phyloP scores from a whole-genome alignment of 2,329 filamentous ascomycete genomes.

The Rutstroemia sp. region DNA sequence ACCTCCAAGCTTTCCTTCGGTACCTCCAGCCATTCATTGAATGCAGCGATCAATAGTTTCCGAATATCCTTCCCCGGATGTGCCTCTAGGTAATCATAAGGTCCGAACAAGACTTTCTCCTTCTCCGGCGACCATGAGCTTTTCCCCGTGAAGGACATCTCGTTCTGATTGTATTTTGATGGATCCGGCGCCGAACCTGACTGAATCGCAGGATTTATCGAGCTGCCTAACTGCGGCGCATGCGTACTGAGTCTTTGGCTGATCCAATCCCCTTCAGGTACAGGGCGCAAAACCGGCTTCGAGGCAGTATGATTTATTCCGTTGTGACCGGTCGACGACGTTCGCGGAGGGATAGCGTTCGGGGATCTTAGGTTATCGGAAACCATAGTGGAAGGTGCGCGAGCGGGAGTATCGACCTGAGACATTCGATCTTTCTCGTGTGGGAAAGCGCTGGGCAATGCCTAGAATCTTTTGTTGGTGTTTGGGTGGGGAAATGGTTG shows the following conservation, averaged over 20 bases:
- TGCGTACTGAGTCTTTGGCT: constrained; percentile 31
- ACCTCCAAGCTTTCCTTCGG: constrained; percentile 61
- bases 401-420: constrained; percentile 1
- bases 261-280: constrained; percentile 57
- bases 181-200: constrained; percentile 16
- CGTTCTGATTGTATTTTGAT: constrained; percentile 22
- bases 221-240: constrained; percentile 11
- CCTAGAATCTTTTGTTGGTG: background rate
- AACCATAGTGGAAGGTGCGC: constrained; percentile 14
- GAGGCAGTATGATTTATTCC: constrained; percentile 20
- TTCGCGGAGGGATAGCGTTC: constrained; percentile 64
- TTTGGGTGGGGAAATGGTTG: background rate
- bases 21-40: constrained; percentile 74
- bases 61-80: constrained; percentile 83
- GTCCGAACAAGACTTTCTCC: constrained; percentile 68
- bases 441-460: background rate
- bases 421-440: background rate
- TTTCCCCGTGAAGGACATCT: constrained; percentile 27
- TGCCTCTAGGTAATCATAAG: constrained; percentile 71
- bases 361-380: constrained; percentile 38
- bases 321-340: constrained; percentile 54
- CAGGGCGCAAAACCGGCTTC: constrained; percentile 40
- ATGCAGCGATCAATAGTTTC: constrained; percentile 69
- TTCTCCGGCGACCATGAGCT: constrained; percentile 61
- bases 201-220: constrained; percentile 23